These are phyloP conservation scores for Claviceps sp. DNA, from an alignment of 2,329 filamentous ascomycete species.

Conservation along the genomic window DNA sequence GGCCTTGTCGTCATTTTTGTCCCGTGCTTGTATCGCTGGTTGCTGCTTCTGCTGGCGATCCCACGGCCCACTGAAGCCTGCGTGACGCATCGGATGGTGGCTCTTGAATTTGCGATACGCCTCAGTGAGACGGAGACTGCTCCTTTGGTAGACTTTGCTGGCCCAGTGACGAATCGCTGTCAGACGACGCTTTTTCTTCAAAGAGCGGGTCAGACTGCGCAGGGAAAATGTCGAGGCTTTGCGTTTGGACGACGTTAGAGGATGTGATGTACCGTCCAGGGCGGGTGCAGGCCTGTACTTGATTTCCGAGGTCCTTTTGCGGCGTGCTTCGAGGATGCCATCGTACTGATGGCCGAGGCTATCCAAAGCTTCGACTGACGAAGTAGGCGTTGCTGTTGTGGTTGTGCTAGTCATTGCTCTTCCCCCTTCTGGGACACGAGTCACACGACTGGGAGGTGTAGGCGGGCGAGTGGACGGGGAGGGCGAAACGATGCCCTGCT, in stretches of 20 bases:
- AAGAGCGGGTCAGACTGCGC: constrained; percentile 13
- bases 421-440: background rate
- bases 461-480: background rate
- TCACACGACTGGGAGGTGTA: background rate
- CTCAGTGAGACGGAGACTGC: constrained; percentile 14
- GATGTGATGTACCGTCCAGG: constrained; percentile 1
- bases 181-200: constrained; percentile 14
- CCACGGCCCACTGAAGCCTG: background rate
- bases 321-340: constrained; percentile 9
- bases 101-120: constrained; percentile 15
- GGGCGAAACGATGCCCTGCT: constrained; percentile 5
- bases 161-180: constrained; percentile 17
- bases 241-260: constrained; percentile 13
- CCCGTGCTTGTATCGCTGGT: background rate
- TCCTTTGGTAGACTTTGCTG: constrained; percentile 12
- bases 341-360: constrained; percentile 13
- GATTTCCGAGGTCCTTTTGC: constrained; percentile 9
- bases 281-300: background rate
- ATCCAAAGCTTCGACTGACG: constrained; percentile 1
- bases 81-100: constrained; percentile 9
- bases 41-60: background rate
- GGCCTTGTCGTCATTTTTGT: constrained; percentile 13
- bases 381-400: background rate
- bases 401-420: background rate
- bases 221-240: constrained; percentile 19